Evolutionary conservation across 2,329 filamentous ascomycete species (phyloP).

Genomic region (Blumeria graminis): DNA sequence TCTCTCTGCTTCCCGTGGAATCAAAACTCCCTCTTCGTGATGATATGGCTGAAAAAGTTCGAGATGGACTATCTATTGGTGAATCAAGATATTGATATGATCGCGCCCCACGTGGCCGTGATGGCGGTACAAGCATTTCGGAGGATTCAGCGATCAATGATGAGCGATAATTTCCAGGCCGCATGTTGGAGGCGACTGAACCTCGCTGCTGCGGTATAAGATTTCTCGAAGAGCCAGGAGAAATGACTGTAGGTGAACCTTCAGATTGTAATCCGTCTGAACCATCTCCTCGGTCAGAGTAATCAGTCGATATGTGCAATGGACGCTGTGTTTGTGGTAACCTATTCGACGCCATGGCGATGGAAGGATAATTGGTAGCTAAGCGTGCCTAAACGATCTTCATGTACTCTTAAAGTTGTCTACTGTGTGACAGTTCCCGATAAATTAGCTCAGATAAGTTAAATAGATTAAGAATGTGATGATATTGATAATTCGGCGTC

Average conservation of each 20-base stretch:
- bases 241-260: constrained; percentile 12
- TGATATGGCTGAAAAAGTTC: constrained; percentile 22
- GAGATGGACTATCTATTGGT: constrained; percentile 20
- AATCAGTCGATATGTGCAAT: constrained; percentile 41
- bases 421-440: too few species aligned
- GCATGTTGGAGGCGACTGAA: constrained; percentile 4
- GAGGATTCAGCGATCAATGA: constrained; percentile 16
- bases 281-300: constrained; percentile 26
- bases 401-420: too few species aligned
- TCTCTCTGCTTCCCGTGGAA: constrained; percentile 31
- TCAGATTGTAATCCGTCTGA: constrained; percentile 15
- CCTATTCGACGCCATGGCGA: constrained; percentile 6
- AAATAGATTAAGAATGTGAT: too few species aligned
- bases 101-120: constrained; percentile 19
- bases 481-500: too few species aligned
- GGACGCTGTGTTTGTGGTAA: constrained; percentile 12
- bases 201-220: constrained; percentile 10
- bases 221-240: constrained; percentile 12
- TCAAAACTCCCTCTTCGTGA: constrained; percentile 42
- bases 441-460: too few species aligned
- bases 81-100: constrained; percentile 23
- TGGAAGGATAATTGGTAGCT: background rate
- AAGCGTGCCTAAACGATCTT: too few species aligned
- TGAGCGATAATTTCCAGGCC: constrained; percentile 9
- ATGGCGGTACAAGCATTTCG: constrained; percentile 25